Conservation (phyloP, 1,284 basidiomycete species). For the Limonomyces culmigenus region DNA sequence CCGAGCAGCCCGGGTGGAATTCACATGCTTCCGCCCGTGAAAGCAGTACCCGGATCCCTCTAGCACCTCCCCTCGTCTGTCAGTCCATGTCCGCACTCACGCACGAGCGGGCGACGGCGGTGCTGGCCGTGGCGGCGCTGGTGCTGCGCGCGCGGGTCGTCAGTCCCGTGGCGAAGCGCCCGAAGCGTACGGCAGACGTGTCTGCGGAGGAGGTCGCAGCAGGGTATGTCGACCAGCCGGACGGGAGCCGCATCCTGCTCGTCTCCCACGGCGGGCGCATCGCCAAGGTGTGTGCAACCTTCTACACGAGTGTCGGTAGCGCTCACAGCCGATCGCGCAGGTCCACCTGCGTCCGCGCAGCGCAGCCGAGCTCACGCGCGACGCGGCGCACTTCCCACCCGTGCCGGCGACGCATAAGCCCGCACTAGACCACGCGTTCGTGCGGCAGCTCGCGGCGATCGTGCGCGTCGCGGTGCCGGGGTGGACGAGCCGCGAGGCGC, state of each 20-base stretch:
- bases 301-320: slow-evolving; percentile 1
- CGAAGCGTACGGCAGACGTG: slow-evolving; percentile 11
- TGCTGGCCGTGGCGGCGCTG: not conserved
- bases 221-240: slow-evolving; percentile 33
- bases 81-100: too few relatives aligned
- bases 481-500: slow-evolving; percentile 57
- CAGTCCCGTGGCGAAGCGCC: slow-evolving; percentile 10
- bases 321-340: slow-evolving; percentile 10
- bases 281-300: slow-evolving; percentile 28
- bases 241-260: slow-evolving; percentile 45
- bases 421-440: slow-evolving; percentile 65
- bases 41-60: too few relatives aligned
- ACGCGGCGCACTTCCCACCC: slow-evolving; percentile 38
- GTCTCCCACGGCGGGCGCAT: slow-evolving; percentile 49
- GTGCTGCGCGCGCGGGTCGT: too few relatives aligned
- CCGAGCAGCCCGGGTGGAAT: too few relatives aligned
- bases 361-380: slow-evolving; percentile 22
- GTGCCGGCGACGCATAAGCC: slow-evolving; percentile 35
- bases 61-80: too few relatives aligned
- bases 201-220: slow-evolving; percentile 27
- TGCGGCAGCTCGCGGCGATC: slow-evolving; percentile 66
- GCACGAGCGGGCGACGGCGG: too few relatives aligned
- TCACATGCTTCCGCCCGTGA: too few relatives aligned
- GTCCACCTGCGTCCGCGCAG: slow-evolving; percentile 23
- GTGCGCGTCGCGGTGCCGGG: slow-evolving; percentile 65